Base-by-base conservation (phyloP, 2,329 filamentous ascomycete genomes). In the Ophiostoma piceae region DNA sequence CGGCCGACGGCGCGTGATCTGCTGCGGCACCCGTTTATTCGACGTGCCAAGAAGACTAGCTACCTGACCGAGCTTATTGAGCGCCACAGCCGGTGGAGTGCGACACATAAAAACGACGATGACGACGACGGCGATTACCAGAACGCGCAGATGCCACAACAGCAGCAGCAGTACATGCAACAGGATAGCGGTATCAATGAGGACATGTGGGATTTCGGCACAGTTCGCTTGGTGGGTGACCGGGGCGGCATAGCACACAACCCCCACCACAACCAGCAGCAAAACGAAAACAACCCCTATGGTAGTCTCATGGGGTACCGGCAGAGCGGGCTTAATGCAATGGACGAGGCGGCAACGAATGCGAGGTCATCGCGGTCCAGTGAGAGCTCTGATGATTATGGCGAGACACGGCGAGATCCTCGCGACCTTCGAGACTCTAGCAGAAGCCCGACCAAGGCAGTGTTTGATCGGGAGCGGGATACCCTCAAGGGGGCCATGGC, bases 131-230 rank as follows among this genome's bases (percentile, higher is more conserved):
- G 86, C 64, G 35, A 43, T 19, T 26, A 22, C 2, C 47, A 35
- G 19, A 37, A 64, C 35, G 57, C 9, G 0, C 90, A 92, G 9
- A 84, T 47, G 37, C 82, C 73, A 79, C 83, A 66, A 79, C 83
- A 70, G 76, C 79, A 67, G 75, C 78, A 73, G 29, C 79, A 73
- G 35, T 68, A 71, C 19, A 22, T 54, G 14, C 54, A 67, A 2
- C 78, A 80, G n/a, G 79, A 39, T 1, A 19, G 47, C 12, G 47
- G 26, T 5, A 82, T 86, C 8, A 85, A 90, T 72, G 92, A 97
- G 77, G 95, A 98, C 78, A 87, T 98, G 77, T 99, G 95, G 95
- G 95, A 99, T 79, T 99, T 99, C 82, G 95, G 95, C 62, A 99
- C 95, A 0, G 92, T 99, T 68, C 87, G 94, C 70, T 89, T 96